Conservation (phyloP, 2,329 filamentous ascomycete species). For the Penicillium brasilianum region DNA sequence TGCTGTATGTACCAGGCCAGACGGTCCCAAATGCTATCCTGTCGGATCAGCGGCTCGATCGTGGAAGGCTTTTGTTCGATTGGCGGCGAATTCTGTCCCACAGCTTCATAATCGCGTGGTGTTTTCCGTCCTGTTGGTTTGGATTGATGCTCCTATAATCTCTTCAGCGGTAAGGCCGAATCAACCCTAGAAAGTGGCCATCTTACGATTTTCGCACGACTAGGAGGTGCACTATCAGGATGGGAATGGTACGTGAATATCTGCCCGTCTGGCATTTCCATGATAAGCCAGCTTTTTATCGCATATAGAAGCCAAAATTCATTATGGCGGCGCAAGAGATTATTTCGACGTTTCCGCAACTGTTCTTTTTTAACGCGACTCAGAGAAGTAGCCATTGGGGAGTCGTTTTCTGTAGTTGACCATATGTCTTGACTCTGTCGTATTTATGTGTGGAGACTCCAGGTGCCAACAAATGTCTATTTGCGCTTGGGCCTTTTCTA, state of each 20-base stretch:
- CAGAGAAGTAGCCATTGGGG: conserved; percentile 7
- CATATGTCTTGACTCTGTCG: neutral
- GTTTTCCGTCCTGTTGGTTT: neutral
- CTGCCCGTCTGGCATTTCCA: conserved; percentile 12
- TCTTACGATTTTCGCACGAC: neutral
- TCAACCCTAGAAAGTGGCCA: neutral
- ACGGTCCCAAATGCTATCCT: neutral
- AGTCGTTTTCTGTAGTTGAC: neutral
- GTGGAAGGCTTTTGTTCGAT: neutral
- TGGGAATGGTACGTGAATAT: conserved; percentile 15
- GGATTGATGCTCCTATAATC: conserved; percentile 6
- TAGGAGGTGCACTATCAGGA: conserved; percentile 7
- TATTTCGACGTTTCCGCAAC: conserved; percentile 16
- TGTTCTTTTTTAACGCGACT: conserved; percentile 17
- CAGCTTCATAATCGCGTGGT: neutral
- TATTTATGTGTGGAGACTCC: neutral
- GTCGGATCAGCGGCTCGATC: neutral
- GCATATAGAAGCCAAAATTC: conserved; percentile 15
- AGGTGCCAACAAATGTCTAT: neutral
- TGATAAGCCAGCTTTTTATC: conserved; percentile 15
- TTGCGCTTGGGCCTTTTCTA: neutral
- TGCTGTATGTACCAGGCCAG: conserved; percentile 1
- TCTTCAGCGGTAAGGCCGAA: conserved; percentile 1
- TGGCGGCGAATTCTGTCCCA: neutral
- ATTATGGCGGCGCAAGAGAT: conserved; percentile 17